Base-by-base conservation (phyloP, 345 rosid species). In the Mercurialis annua region DNA sequence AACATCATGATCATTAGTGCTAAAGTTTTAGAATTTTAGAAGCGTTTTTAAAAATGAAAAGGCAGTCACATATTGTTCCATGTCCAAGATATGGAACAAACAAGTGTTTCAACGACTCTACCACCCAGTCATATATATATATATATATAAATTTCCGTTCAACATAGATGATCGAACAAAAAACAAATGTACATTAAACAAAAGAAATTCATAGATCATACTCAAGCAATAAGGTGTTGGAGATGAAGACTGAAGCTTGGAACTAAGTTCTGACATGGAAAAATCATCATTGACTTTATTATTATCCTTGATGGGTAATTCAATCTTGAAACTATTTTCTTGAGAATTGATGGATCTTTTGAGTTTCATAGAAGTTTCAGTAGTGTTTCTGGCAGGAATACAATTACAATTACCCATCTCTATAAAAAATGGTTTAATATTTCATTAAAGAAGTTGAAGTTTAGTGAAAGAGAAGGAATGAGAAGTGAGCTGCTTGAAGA, bases 371-470 rank as follows among this genome's bases (percentile, higher is more conserved):
- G 66, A 66, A 57, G 81, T 23, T 65, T 65, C 69, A 53, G 73
- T 52, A 31, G 46, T 55, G 59, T 68, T 73, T 18, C 69, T 75
- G 61, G 49, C 77, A 4, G 81, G 54, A 65, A 78, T 71, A 53
- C 86, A 82, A 23, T 69, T 71, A 53, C 86, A 82, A 23, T 69
- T 79, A 12, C 86, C 91, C 88, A 84, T 86, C 27, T 64, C 64
- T 68, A 36, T 40, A 24, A 68, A 59, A 68, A 10, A 55, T 15
- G 44, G 21, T 67, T 50, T 70, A 30, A 27, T 34, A 59, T 59
- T 59, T 31, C 51, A 47, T 48, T 16, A 43, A 24, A 31, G 65
- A 54, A 50, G 38, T 51, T 59, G 42, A 30, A 64, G 17, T 20
- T 46, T 26, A 10, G 16, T 17, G 65, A 55, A 48, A 43, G 51